A percentile compares a stretch with the other conserved stretches of the same genome.
Conservation (phyloP, 306 rosid genomes). For the Parietaria judaica region DNA sequence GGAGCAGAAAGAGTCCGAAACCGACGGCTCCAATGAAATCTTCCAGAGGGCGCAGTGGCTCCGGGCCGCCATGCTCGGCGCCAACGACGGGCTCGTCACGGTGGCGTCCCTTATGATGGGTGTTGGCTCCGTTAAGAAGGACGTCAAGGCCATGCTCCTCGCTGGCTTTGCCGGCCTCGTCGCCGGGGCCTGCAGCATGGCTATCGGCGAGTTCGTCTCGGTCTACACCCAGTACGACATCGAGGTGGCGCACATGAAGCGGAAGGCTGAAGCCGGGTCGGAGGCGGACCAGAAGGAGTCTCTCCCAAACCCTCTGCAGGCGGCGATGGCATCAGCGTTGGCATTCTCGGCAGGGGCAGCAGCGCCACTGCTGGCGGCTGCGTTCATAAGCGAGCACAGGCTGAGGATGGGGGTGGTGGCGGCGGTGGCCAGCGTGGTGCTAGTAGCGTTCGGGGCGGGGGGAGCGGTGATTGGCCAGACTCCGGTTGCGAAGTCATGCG, state of each 20-base stretch:
- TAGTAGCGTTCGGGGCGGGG: constrained; percentile 36
- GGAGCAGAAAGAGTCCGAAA: constrained; percentile 17
- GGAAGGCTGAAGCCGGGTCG: background rate
- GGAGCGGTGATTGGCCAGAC: constrained; percentile 42
- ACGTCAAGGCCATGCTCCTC: constrained; percentile 35
- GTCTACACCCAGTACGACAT: constrained; percentile 45
- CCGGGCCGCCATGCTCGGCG: constrained; percentile 45
- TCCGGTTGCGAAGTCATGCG: constrained; percentile 26
- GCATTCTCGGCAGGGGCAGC: constrained; percentile 48
- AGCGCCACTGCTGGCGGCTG: constrained; percentile 44
- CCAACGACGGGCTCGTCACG: constrained; percentile 47
- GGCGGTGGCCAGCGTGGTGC: constrained; percentile 31
- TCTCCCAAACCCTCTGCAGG: constrained; percentile 41
- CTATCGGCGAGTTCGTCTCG: constrained; percentile 54
- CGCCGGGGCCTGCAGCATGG: constrained; percentile 58
- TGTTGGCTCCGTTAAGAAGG: constrained; percentile 44
- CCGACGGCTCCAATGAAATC: constrained; percentile 25
- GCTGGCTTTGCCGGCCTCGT: constrained; percentile 52
- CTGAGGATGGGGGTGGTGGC: constrained; percentile 38
- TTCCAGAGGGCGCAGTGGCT: constrained; percentile 47
- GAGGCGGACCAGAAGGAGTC: constrained; percentile 22
- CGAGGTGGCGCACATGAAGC: constrained; percentile 34
- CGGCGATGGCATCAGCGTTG: constrained; percentile 48
- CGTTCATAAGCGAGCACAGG: constrained; percentile 28
- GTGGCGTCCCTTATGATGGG: constrained; percentile 55